These are phyloP conservation scores for Hypericum perforatum DNA, from an alignment of 345 rosid species.

Conservation along the genomic window DNA sequence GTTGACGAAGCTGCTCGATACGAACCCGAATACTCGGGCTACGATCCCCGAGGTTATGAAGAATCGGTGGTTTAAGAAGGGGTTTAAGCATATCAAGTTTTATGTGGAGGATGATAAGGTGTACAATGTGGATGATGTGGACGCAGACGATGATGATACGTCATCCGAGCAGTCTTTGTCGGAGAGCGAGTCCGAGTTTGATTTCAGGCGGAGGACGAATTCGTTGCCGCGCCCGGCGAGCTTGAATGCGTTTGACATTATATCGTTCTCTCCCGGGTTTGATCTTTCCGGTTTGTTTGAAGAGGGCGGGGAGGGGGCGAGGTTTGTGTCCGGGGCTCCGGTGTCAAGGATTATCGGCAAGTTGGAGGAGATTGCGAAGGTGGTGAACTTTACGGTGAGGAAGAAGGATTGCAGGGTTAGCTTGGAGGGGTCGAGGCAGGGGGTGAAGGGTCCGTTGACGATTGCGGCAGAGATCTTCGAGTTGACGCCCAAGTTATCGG, in stretches of 20 bases:
- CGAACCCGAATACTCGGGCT: background rate
- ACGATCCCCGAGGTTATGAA: too few relatives aligned
- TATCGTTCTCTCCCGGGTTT: constrained; percentile 31
- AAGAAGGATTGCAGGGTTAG: constrained; percentile 32
- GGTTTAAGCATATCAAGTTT: too few relatives aligned
- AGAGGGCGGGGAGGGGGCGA: constrained; percentile 26
- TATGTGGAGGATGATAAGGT: constrained; percentile 4
- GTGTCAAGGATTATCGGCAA: constrained; percentile 27
- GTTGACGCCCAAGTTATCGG: background rate
- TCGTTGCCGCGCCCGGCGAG: constrained; percentile 27
- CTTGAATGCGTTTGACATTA: constrained; percentile 32
- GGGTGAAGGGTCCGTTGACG: constrained; percentile 29
- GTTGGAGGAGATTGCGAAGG: constrained; percentile 33
- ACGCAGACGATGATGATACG: constrained; percentile 9
- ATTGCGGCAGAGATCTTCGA: constrained; percentile 36
- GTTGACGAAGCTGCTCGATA: background rate
- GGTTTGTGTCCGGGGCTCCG: constrained; percentile 29
- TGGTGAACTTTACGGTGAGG: constrained; percentile 33
- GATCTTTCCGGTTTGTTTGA: constrained; percentile 30
- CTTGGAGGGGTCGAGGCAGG: constrained; percentile 30
- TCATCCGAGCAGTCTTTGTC: constrained; percentile 14
- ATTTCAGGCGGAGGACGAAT: constrained; percentile 14
- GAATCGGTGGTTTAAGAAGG: too few relatives aligned
- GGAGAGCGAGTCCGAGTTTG: constrained; percentile 15
- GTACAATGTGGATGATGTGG: constrained; percentile 17